phyloP scores from a whole-genome alignment of 352 stramenopile genomes.

The Phytophthora sp. region DNA sequence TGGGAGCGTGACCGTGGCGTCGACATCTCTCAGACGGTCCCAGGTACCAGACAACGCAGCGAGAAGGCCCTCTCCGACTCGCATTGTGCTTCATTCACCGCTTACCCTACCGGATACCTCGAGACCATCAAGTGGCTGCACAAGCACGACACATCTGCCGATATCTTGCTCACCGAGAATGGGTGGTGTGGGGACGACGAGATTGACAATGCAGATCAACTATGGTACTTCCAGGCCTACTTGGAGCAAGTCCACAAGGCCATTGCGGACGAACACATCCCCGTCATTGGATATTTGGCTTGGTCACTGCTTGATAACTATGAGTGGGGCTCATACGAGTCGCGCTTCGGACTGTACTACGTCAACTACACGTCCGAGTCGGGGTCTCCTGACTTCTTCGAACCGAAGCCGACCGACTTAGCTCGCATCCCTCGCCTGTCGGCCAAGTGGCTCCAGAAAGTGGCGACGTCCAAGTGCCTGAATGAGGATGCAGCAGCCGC shows the following conservation, averaged over 20 bases:
- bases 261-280: conserved; percentile 38
- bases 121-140: conserved; percentile 60
- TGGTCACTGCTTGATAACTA: conserved; percentile 39
- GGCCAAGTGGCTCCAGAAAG: conserved; percentile 41
- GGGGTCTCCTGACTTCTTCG: conserved; percentile 25
- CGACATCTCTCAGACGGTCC: conserved; percentile 24
- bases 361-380: conserved; percentile 51
- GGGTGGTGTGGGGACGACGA: conserved; percentile 60
- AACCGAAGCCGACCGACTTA: conserved; percentile 33
- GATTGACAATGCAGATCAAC: conserved; percentile 51
- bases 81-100: conserved; percentile 51
- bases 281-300: conserved; percentile 34
- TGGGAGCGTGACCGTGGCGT: conserved; percentile 54
- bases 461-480: conserved; percentile 34
- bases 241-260: conserved; percentile 52
- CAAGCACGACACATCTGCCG: conserved; percentile 40
- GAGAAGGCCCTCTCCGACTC: conserved; percentile 12
- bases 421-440: conserved; percentile 42
- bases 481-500: conserved; percentile 12
- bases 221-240: conserved; percentile 47
- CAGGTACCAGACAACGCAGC: conserved; percentile 14
- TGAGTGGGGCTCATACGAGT: conserved; percentile 41
- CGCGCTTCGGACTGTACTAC: conserved; percentile 58
- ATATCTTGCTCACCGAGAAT: conserved; percentile 65
- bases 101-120: conserved; percentile 59